Evolutionary conservation across 2,329 filamentous ascomycete species (phyloP).

Genomic region (Amauroascus niger): DNA sequence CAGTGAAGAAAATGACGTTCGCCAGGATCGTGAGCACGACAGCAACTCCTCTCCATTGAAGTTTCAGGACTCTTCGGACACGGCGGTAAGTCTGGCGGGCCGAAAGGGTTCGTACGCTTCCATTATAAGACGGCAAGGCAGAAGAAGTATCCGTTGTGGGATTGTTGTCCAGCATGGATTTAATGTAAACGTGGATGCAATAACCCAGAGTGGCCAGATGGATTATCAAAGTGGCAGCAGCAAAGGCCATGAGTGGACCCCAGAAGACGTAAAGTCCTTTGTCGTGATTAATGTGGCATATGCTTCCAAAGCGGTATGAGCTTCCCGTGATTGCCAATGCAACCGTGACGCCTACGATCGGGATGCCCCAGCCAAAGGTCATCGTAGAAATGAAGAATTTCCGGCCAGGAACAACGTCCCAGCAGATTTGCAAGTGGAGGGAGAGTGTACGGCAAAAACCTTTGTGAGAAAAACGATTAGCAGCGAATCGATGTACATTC

Average conservation of each 20-base stretch:
- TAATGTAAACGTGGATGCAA: constrained; percentile 89
- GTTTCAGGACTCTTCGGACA: constrained; percentile 71
- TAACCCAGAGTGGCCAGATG: constrained; percentile 81
- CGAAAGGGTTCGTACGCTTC: constrained; percentile 67
- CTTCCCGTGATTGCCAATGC: constrained; percentile 80
- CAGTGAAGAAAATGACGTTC: constrained; percentile 87
- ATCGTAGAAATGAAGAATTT: constrained; percentile 84
- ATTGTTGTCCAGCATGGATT: constrained; percentile 64
- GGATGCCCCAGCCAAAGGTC: constrained; percentile 72
- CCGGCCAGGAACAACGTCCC: constrained; percentile 81
- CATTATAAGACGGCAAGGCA: constrained; percentile 62
- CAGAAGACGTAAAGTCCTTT: constrained; percentile 78
- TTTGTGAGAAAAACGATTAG: constrained; percentile 12
- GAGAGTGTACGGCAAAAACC: constrained; percentile 81
- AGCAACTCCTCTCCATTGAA: constrained; percentile 89
- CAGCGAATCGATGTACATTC: neutral
- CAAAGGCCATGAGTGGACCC: constrained; percentile 75
- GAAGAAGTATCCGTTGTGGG: constrained; percentile 62
- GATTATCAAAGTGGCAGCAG: constrained; percentile 63
- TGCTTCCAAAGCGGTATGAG: constrained; percentile 82
- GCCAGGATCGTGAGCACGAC: constrained; percentile 82
- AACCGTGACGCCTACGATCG: constrained; percentile 61
- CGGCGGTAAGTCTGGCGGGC: constrained; percentile 81
- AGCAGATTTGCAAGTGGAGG: constrained; percentile 94
- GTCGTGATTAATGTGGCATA: constrained; percentile 88